Base-by-base conservation (phyloP, 257 asterid species). In the Parsonsia alboflavescens region DNA sequence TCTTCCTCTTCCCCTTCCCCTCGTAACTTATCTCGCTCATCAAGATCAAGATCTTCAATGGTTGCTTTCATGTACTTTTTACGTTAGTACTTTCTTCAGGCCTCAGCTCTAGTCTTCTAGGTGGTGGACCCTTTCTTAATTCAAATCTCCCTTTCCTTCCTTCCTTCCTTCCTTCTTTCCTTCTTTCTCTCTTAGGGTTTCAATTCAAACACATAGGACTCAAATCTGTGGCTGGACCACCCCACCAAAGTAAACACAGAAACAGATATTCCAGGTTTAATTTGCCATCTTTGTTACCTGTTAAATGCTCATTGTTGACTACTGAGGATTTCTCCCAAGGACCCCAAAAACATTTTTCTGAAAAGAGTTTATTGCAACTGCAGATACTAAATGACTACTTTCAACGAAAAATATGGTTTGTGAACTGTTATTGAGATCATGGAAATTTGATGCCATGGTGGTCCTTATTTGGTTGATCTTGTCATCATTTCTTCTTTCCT, bases 51-150 rank as follows among this genome's bases (percentile, higher is more conserved):
- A 65, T 65, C 70, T 65, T 65, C 49, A 65, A 65, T 65, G 69
- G 75, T 49, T 26, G 80, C 77, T 81, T 72, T 77, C 73, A 57
- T 74, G 75, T 73, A 73, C 77, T 71, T 68, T 64, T 17, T 75
- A 57, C 54, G 58, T 70, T 41, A 22, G 28, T 75, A 72, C 68
- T 39, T 66, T 77, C 59, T 77, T 77, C 74, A 72, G 69, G 54
- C 68, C 41, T 75, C 74, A 8, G 33, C 42, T 13, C 42, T 76
- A 59, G 67, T 61, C 72, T 53, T 57, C 24, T 73, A 78, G 76
- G 80, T 78, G 78, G 79, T 78, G 78, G 79, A 67, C 50, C 69
- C 63, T 39, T 36, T 16, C 19, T 50, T 19, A 48, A 15, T 73
- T 73, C 66, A 80, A 68, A 68, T 44, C 53, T 62, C 30, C 67